Conservation (phyloP, 495 filamentous ascomycete genomes). For the Penicillium egyptiacum region DNA sequence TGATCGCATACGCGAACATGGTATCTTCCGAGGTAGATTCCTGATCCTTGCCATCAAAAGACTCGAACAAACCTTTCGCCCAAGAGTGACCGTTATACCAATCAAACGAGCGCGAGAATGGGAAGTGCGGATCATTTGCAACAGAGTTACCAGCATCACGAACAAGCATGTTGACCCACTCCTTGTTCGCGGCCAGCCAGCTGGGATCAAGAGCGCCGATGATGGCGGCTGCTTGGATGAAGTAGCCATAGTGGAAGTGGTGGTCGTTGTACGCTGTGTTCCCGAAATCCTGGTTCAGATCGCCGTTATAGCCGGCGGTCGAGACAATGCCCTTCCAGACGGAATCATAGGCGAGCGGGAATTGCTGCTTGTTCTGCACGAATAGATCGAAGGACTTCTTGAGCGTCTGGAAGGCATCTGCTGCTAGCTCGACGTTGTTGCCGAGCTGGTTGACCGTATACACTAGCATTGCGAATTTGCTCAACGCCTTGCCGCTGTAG, state of each 20-base stretch:
- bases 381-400: constrained; percentile 78
- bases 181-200: constrained; percentile 73
- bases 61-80: constrained; percentile 92
- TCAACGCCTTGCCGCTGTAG: constrained; percentile 88
- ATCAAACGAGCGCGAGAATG: constrained; percentile 84
- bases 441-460: constrained; percentile 68
- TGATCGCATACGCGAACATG: constrained; percentile 83
- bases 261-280: constrained; percentile 93
- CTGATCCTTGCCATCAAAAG: constrained; percentile 88
- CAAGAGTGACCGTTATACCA: constrained; percentile 96
- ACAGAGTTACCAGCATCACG: constrained; percentile 79
- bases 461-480: constrained; percentile 78
- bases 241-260: constrained; percentile 91
- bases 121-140: constrained; percentile 70
- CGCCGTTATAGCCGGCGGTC: constrained; percentile 72
- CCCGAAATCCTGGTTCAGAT: constrained; percentile 74
- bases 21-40: constrained; percentile 91
- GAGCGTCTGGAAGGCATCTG: constrained; percentile 62
- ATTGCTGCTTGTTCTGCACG: constrained; percentile 71
- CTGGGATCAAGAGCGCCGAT: constrained; percentile 75
- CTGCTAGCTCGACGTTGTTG: constrained; percentile 57
- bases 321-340: constrained; percentile 87
- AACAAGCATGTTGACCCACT: constrained; percentile 77
- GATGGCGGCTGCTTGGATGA: constrained; percentile 83
- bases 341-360: constrained; percentile 75